Percentiles rank a stretch among this genome's conserved stretches.
Conservation (phyloP, 1,139 yeast genomes). For the Suhomyces terraborum region DNA sequence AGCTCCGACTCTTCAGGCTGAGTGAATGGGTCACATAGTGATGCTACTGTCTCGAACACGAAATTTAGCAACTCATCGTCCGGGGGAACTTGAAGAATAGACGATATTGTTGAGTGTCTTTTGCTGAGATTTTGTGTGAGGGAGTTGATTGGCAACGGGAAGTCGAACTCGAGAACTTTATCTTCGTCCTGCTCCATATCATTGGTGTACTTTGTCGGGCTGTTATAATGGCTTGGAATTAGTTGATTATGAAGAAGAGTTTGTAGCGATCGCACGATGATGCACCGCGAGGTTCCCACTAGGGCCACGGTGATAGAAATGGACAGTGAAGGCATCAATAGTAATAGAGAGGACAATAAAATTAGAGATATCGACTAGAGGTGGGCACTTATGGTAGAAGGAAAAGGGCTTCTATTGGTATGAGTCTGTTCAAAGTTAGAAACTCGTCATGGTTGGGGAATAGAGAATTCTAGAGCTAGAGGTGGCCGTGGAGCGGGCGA, state of each 20-base stretch:
- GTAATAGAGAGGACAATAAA: background rate
- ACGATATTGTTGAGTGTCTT: constrained; percentile 26
- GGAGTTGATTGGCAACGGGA: constrained; percentile 25
- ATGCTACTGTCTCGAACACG: constrained; percentile 36
- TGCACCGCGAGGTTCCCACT: constrained; percentile 1
- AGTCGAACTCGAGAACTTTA: constrained; percentile 28
- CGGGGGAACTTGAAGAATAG: constrained; percentile 23
- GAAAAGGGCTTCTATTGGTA: background rate
- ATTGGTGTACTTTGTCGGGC: constrained; percentile 12
- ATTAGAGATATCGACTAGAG: too few relatives aligned
- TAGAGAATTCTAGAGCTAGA: background rate
- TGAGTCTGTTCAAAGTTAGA: too few relatives aligned
- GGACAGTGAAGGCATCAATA: too few relatives aligned
- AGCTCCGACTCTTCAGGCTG: constrained; percentile 67
- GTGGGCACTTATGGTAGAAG: too few relatives aligned
- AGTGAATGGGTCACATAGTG: constrained; percentile 64
- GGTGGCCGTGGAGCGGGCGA: background rate
- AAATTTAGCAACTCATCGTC: constrained; percentile 21
- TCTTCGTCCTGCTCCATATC: constrained; percentile 28
- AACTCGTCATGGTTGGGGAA: too few relatives aligned
- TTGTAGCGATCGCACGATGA: constrained; percentile 10
- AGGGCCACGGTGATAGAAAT: constrained; percentile 1
- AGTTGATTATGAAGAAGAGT: background rate
- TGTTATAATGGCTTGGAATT: background rate
- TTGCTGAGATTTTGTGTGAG: constrained; percentile 21